Conservation (phyloP, 441 rosid species). For the Pelargonium cotyledonis region DNA sequence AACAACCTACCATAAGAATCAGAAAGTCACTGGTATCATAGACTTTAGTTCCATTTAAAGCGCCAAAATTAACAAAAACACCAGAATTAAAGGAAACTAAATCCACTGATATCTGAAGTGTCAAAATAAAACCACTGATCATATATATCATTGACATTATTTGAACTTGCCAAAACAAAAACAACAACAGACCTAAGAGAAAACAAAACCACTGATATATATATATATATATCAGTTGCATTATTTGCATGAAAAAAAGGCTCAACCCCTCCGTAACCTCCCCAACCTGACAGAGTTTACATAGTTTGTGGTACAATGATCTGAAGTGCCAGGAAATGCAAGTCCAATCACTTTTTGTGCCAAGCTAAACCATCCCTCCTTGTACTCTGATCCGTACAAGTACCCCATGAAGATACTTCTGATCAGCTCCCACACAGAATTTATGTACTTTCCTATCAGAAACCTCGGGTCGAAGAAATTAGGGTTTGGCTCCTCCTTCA, state of each 20-base stretch:
- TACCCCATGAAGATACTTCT: constrained; percentile 45
- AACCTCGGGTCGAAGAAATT: constrained; percentile 35
- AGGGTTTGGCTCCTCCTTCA: constrained; percentile 48
- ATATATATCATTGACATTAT: no score
- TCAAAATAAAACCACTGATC: no score
- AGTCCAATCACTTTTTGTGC: constrained; percentile 40
- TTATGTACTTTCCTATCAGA: constrained; percentile 24
- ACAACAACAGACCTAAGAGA: no score
- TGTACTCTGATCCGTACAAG: constrained; percentile 39
- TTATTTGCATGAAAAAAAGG: constrained; percentile 8
- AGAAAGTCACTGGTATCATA: no score
- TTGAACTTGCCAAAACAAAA: no score
- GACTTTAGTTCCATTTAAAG: no score
- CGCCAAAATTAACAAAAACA: no score
- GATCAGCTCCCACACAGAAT: constrained; percentile 41
- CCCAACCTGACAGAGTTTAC: constrained; percentile 66
- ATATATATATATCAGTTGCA: background rate
- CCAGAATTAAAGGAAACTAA: no score
- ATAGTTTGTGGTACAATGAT: constrained; percentile 57
- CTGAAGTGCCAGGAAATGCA: constrained; percentile 46
- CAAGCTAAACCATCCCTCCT: constrained; percentile 47
- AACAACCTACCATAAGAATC: no score
- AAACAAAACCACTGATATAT: no score
- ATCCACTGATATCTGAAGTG: no score
- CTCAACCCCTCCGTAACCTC: constrained; percentile 16